A percentile compares a stretch with the other conserved stretches of the same genome.
phyloP scores from a whole-genome alignment of 1,139 yeast species.

The Meyerozyma smithsonii region DNA sequence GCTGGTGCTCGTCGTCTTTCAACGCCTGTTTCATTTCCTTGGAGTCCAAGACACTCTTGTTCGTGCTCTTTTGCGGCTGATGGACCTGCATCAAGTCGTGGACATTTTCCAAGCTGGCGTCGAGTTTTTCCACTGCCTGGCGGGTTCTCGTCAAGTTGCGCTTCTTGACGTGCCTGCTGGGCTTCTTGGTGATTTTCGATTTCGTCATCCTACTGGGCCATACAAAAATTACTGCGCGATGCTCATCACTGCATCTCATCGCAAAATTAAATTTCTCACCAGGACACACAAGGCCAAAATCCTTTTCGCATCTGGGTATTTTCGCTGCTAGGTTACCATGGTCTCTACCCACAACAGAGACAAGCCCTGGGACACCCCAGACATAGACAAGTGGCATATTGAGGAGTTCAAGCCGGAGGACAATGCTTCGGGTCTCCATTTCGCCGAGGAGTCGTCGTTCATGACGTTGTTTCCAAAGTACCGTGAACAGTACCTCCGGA shows the following conservation, averaged over 20 bases:
- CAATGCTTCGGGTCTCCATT: constrained; percentile 78
- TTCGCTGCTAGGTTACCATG: constrained; percentile 40
- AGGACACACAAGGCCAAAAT: neutral
- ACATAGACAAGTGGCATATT: constrained; percentile 87
- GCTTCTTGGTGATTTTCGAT: constrained; percentile 3
- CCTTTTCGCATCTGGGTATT: neutral
- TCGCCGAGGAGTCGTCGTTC: constrained; percentile 91
- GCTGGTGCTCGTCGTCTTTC: constrained; percentile 33
- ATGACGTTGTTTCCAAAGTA: constrained; percentile 95
- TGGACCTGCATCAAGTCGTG: constrained; percentile 25
- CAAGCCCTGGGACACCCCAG: constrained; percentile 97
- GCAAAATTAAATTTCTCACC: constrained; percentile 3
- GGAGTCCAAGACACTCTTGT: constrained; percentile 27
- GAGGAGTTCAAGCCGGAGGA: constrained; percentile 91
- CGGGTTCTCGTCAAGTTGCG: constrained; percentile 4
- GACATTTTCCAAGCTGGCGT: constrained; percentile 33
- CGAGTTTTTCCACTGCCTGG: constrained; percentile 37
- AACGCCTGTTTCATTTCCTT: constrained; percentile 38
- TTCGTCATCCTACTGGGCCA: no score
- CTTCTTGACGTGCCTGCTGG: constrained; percentile 10
- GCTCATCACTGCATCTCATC: constrained; percentile 4
- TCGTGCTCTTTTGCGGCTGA: constrained; percentile 11
- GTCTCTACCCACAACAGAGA: constrained; percentile 90
- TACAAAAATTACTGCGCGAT: neutral
- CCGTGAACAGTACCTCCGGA: constrained; percentile 84